phyloP scores from a whole-genome alignment of 768 basidiomycete genomes.

The Leccinellum albellum region DNA sequence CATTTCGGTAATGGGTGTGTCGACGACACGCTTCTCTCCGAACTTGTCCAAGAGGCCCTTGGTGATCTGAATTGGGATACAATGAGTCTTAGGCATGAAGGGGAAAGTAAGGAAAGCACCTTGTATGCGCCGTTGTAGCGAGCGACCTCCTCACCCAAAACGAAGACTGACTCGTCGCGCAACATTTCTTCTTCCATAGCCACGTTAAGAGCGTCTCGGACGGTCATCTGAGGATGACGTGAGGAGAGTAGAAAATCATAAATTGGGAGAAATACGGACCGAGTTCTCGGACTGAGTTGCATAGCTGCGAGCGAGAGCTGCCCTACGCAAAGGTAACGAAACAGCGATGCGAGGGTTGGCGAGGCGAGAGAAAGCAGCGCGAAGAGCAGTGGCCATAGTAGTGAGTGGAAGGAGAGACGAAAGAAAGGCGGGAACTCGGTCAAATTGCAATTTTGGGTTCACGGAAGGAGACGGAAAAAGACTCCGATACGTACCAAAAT shows the following conservation, averaged over 20 bases:
- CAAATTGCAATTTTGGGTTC: slow-evolving; percentile 12
- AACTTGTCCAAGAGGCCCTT: slow-evolving; percentile 99
- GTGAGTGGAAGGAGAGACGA: slow-evolving; percentile 9
- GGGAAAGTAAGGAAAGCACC: slow-evolving; percentile 37
- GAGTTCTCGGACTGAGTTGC: slow-evolving; percentile 55
- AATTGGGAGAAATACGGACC: slow-evolving; percentile 35
- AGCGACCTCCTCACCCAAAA: slow-evolving; percentile 97
- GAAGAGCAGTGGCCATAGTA: slow-evolving; percentile 52
- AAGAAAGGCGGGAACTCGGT: slow-evolving; percentile 3
- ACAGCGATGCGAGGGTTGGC: slow-evolving; percentile 44
- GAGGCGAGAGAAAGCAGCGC: slow-evolving; percentile 61
- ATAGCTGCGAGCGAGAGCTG: slow-evolving; percentile 53
- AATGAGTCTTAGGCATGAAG: slow-evolving; percentile 11
- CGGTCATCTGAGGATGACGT: slow-evolving; percentile 72
- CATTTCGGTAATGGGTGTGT: slow-evolving; percentile 97
- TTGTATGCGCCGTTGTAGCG: slow-evolving; percentile 98
- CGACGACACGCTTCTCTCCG: slow-evolving; percentile 96
- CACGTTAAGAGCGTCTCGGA: slow-evolving; percentile 93
- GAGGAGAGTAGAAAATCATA: slow-evolving; percentile 19
- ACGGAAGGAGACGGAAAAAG: slow-evolving; percentile 25
- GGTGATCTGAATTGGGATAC: slow-evolving; percentile 61
- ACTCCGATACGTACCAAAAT: slow-evolving; percentile 9
- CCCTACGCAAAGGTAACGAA: slow-evolving; percentile 40
- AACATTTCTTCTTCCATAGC: slow-evolving; percentile 99
- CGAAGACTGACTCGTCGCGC: slow-evolving; percentile 90